phyloP scores from a whole-genome alignment of 352 stramenopile genomes.

The Globisporangium barbulae region DNA sequence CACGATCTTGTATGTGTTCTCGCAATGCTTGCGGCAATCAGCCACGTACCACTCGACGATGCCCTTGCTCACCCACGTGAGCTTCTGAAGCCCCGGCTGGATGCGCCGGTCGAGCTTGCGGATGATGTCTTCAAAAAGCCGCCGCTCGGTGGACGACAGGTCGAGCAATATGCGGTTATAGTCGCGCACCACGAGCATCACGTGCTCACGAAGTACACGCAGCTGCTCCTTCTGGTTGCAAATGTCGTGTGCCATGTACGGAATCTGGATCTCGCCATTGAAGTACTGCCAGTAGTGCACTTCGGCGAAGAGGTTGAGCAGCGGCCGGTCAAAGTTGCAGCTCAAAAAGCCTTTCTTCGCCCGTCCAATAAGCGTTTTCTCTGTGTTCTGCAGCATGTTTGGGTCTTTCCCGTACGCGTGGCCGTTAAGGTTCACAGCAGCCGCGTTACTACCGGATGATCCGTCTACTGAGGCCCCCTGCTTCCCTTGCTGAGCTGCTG shows the following conservation, averaged over 20 bases:
- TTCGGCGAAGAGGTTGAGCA: conserved; percentile 92
- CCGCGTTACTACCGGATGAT: neutral
- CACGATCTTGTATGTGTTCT: conserved; percentile 87
- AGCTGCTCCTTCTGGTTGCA: conserved; percentile 93
- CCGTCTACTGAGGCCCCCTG: conserved; percentile 2
- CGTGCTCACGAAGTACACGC: conserved; percentile 88
- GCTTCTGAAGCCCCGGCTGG: conserved; percentile 89
- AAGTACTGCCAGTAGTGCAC: conserved; percentile 92
- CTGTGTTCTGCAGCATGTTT: conserved; percentile 70
- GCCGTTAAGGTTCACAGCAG: conserved; percentile 35
- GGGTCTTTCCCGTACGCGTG: conserved; percentile 35
- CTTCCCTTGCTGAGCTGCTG: conserved; percentile 5
- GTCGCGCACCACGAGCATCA: conserved; percentile 93
- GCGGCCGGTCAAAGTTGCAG: conserved; percentile 93
- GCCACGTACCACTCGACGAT: conserved; percentile 92
- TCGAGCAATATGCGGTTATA: conserved; percentile 96
- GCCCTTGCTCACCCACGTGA: conserved; percentile 92
- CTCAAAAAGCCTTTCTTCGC: conserved; percentile 87
- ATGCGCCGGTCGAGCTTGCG: conserved; percentile 92
- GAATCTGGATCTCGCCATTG: conserved; percentile 92
- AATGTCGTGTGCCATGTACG: conserved; percentile 94
- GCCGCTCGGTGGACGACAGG: conserved; percentile 85
- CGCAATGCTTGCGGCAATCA: conserved; percentile 88
- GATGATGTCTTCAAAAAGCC: conserved; percentile 94
- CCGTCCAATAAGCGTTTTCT: conserved; percentile 76